Evolutionary conservation across 2,329 filamentous ascomycete genomes (phyloP).

Genomic region (Leptosphaerulina australis): DNA sequence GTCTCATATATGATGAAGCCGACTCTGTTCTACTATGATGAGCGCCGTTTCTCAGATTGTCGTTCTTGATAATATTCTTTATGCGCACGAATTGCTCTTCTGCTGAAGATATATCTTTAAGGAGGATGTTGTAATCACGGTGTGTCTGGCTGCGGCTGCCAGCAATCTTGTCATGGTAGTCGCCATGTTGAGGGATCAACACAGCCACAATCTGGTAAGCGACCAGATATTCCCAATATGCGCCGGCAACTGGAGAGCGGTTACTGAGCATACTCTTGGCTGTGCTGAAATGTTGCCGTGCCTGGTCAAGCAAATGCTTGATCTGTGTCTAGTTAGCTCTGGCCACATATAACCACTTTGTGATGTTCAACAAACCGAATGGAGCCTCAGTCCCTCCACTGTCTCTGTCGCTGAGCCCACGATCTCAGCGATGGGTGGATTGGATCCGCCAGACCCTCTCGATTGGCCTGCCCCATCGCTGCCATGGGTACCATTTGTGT

Average conservation of each 20-base stretch:
- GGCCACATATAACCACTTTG: background rate
- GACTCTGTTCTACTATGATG: constrained; percentile 27
- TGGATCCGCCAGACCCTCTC: constrained; percentile 29
- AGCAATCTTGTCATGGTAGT: constrained; percentile 68
- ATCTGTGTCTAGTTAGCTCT: constrained; percentile 43
- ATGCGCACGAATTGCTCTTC: constrained; percentile 55
- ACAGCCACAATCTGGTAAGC: constrained; percentile 80
- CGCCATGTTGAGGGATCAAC: constrained; percentile 75
- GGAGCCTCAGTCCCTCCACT: constrained; percentile 36
- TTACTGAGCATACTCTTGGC: constrained; percentile 60
- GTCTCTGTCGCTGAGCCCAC: constrained; percentile 48
- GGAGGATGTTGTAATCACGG: constrained; percentile 51
- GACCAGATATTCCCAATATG: constrained; percentile 82
- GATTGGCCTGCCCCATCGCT: constrained; percentile 33
- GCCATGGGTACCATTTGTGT: constrained; percentile 32
- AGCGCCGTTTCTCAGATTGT: constrained; percentile 64
- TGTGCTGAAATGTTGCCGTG: constrained; percentile 50
- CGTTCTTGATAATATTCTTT: constrained; percentile 58
- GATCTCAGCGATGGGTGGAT: constrained; percentile 53
- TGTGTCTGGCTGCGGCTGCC: constrained; percentile 58
- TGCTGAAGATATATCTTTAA: constrained; percentile 42
- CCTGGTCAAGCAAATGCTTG: constrained; percentile 49
- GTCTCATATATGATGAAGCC: constrained; percentile 16
- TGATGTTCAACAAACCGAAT: constrained; percentile 32
- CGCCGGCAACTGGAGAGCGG: constrained; percentile 67